Evolutionary conservation across 495 filamentous ascomycete species (phyloP).

Genomic region (Aspergillus affinis): DNA sequence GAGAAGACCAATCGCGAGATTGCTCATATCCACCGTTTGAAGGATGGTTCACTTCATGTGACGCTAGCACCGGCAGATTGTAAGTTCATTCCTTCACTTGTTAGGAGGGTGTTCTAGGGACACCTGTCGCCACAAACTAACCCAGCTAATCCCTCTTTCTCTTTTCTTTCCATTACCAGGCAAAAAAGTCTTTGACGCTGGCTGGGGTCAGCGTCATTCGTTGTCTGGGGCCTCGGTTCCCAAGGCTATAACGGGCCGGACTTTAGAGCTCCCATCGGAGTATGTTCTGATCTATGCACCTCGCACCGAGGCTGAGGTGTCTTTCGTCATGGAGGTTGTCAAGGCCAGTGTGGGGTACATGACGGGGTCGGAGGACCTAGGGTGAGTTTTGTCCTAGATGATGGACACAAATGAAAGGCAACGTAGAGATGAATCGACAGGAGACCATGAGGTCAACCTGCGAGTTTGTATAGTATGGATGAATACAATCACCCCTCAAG

Average conservation of each 20-base stretch:
- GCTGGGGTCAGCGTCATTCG: slow-evolving; percentile 90
- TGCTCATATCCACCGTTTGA: slow-evolving; percentile 67
- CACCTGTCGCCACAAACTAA: not conserved
- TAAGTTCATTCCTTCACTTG: slow-evolving; percentile 17
- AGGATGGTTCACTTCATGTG: slow-evolving; percentile 73
- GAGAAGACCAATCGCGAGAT: slow-evolving; percentile 59
- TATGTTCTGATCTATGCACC: slow-evolving; percentile 88
- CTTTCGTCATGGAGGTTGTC: slow-evolving; percentile 68
- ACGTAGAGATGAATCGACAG: not conserved
- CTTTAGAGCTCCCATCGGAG: slow-evolving; percentile 48
- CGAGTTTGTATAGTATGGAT: not conserved
- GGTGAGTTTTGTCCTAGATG: not conserved
- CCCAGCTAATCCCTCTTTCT: slow-evolving; percentile 1
- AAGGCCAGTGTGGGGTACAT: slow-evolving; percentile 53
- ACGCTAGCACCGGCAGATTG: slow-evolving; percentile 73
- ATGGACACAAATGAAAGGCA: not conserved
- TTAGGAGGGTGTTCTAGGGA: not conserved
- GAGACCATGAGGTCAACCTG: not conserved
- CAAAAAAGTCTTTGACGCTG: slow-evolving; percentile 69
- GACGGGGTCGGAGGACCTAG: slow-evolving; percentile 29
- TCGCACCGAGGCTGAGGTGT: slow-evolving; percentile 63
- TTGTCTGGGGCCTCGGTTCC: slow-evolving; percentile 56
- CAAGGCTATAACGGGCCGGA: slow-evolving; percentile 47
- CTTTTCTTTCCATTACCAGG: slow-evolving; percentile 35
- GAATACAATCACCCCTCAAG: not conserved